Base-by-base conservation (phyloP, 345 rosid species). In the Adansonia digitata region DNA sequence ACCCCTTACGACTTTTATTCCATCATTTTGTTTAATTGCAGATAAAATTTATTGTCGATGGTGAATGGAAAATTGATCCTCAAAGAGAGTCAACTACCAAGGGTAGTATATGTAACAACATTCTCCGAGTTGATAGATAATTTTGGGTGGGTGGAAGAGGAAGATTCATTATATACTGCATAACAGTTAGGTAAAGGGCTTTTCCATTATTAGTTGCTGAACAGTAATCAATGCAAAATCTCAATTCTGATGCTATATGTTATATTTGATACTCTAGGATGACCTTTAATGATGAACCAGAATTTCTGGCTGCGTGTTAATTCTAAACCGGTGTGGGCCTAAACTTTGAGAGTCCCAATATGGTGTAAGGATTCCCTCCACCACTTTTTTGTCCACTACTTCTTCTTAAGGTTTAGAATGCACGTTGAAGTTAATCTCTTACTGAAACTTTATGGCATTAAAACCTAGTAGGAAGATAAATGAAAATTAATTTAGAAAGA, bases 11-110 rank as follows among this genome's bases (percentile, higher is more conserved):
- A 45, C 12, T 61, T 31, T 26, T 40, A 42, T 60, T 63, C 59
- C 51, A 22, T 51, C 24, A 53, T 26, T 75, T 46, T 67, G 37
- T 71, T 57, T 61, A 20, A 51, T 57, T 74, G 78, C 85, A 91
- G 94, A 87, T 95, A 72, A 95, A 95, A 78, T 95, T 95, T 81
- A 78, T 94, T 14, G 90, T 94, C 66, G 98, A 92, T 43, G 97
- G 91, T 40, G 86, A 89, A 27, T 95, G 98, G 98, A 86, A 13
- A 63, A 72, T 81, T 22, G 94, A 94, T 86, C 90, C 92, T 45
- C 78, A 82, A 71, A 84, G 76, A 83, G 96, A 92, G 72, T 78
- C 87, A 1, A 86, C 86, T 57, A 86, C 82, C 76, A 75, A 20
- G 76, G 87, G 85, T 75, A 82, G 88, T 79, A 82, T 92, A 71